A percentile compares a stretch with the other conserved stretches of the same genome.
Evolutionary conservation across 2,329 filamentous ascomycete genomes (phyloP).

Genomic region (Setomelanomma holmii): DNA sequence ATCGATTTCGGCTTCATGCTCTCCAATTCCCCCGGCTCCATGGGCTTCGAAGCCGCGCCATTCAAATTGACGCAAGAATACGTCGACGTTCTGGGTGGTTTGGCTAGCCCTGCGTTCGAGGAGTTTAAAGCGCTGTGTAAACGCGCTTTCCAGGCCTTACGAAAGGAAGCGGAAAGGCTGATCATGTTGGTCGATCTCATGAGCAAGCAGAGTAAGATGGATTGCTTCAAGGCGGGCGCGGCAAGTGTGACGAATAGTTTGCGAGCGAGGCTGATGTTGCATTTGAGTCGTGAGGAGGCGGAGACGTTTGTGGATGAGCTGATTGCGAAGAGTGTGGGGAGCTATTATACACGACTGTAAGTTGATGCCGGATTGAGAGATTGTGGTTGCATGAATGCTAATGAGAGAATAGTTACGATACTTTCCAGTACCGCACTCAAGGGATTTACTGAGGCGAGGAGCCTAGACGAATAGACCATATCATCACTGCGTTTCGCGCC

Average conservation of each 20-base stretch:
- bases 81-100: slow-evolving; percentile 79
- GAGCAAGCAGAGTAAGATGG: slow-evolving; percentile 84
- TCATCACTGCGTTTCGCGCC: no score
- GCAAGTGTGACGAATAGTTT: slow-evolving; percentile 72
- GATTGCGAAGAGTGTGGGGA: slow-evolving; percentile 80
- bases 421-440: slow-evolving; percentile 86
- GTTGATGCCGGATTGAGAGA: slow-evolving; percentile 36
- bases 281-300: slow-evolving; percentile 82
- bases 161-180: slow-evolving; percentile 79
- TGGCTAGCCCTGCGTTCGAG: slow-evolving; percentile 72
- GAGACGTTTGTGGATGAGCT: slow-evolving; percentile 83
- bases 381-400: slow-evolving; percentile 8
- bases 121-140: slow-evolving; percentile 83
- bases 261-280: slow-evolving; percentile 78
- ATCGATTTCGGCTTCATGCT: slow-evolving; percentile 93
- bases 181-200: slow-evolving; percentile 85
- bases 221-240: slow-evolving; percentile 77
- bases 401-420: slow-evolving; percentile 70
- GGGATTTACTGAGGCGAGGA: slow-evolving; percentile 88
- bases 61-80: slow-evolving; percentile 90
- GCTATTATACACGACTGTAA: slow-evolving; percentile 86
- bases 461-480: no score
- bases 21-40: slow-evolving; percentile 82
- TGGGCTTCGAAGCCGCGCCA: slow-evolving; percentile 85
- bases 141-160: slow-evolving; percentile 81